phyloP scores from a whole-genome alignment of 169 alveolate genomes.

The Cryptosporidium ubiquitum region DNA sequence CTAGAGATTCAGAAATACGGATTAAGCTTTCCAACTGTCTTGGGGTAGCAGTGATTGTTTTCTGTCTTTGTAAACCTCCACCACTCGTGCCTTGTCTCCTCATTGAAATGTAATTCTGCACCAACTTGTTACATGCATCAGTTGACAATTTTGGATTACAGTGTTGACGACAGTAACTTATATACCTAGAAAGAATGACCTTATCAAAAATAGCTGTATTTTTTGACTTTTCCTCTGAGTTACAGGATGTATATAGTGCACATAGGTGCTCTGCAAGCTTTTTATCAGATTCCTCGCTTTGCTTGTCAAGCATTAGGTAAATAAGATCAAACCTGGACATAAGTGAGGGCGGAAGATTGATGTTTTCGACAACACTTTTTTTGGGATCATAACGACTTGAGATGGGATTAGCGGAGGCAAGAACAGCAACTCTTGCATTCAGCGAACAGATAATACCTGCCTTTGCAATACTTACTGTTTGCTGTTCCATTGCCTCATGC shows the following conservation, averaged over 20 bases:
- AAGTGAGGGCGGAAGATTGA: slow-evolving; percentile 97
- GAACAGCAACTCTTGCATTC: slow-evolving; percentile 96
- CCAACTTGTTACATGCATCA: slow-evolving; percentile 87
- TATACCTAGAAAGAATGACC: slow-evolving; percentile 85
- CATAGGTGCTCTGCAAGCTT: slow-evolving; percentile 82
- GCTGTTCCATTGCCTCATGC: slow-evolving; percentile 99
- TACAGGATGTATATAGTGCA: slow-evolving; percentile 68
- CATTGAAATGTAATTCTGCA: slow-evolving; percentile 90
- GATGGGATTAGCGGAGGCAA: slow-evolving; percentile 98
- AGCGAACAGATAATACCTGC: slow-evolving; percentile 94
- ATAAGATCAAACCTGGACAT: slow-evolving; percentile 90
- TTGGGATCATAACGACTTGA: slow-evolving; percentile 95
- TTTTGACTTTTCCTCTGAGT: slow-evolving; percentile 1
- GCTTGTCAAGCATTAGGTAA: slow-evolving; percentile 79
- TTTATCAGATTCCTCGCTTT: slow-evolving; percentile 77
- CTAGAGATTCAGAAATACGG: slow-evolving; percentile 96
- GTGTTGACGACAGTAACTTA: slow-evolving; percentile 91
- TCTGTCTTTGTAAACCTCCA: slow-evolving; percentile 52
- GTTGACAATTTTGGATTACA: slow-evolving; percentile 91
- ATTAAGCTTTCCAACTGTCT: slow-evolving; percentile 96
- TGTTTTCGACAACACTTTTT: slow-evolving; percentile 97
- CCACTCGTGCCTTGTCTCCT: slow-evolving; percentile 85
- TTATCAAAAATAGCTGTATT: slow-evolving; percentile 79
- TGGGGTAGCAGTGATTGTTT: slow-evolving; percentile 94
- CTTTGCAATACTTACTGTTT: slow-evolving; percentile 98